Evolutionary conservation across 495 filamentous ascomycete species (phyloP).

Genomic region (Lasiosphaeria hispida): DNA sequence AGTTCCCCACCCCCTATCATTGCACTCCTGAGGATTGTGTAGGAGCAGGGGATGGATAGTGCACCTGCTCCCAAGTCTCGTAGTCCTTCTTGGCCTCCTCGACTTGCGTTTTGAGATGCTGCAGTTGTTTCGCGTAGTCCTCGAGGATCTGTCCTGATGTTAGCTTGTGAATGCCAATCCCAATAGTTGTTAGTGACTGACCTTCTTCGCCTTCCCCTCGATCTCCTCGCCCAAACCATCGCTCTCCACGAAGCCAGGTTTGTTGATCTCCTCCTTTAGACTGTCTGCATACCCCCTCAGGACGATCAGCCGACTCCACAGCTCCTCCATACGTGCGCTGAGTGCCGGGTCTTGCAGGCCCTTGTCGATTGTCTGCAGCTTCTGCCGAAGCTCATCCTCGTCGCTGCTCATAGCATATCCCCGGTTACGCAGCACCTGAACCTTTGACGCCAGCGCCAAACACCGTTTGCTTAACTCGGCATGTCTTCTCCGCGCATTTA

Average conservation of each 20-base stretch:
- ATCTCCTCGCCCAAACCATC: slow-evolving; percentile 72
- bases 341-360: slow-evolving; percentile 79
- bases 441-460: slow-evolving; percentile 81
- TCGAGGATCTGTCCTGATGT: slow-evolving; percentile 66
- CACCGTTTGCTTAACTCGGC: slow-evolving; percentile 76
- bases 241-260: slow-evolving; percentile 48
- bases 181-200: slow-evolving; percentile 40
- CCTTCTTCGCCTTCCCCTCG: slow-evolving; percentile 81
- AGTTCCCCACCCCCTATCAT: slow-evolving; percentile 2
- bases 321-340: slow-evolving; percentile 81
- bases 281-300: slow-evolving; percentile 76
- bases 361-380: slow-evolving; percentile 72
- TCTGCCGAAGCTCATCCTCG: slow-evolving; percentile 87
- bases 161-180: neutral
- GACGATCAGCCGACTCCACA: slow-evolving; percentile 91
- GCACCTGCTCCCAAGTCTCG: slow-evolving; percentile 66
- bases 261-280: slow-evolving; percentile 76
- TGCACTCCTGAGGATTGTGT: slow-evolving; percentile 19
- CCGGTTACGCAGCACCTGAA: slow-evolving; percentile 84
- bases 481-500: slow-evolving; percentile 79
- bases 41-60: slow-evolving; percentile 33
- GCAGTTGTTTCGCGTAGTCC: slow-evolving; percentile 84
- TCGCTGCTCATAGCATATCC: slow-evolving; percentile 89
- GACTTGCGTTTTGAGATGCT: slow-evolving; percentile 79
- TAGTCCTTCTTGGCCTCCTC: slow-evolving; percentile 76